A percentile compares a stretch with the other conserved stretches of the same genome.
Evolutionary conservation across 306 rosid genomes (phyloP).

Genomic region (Datisca glomerata): DNA sequence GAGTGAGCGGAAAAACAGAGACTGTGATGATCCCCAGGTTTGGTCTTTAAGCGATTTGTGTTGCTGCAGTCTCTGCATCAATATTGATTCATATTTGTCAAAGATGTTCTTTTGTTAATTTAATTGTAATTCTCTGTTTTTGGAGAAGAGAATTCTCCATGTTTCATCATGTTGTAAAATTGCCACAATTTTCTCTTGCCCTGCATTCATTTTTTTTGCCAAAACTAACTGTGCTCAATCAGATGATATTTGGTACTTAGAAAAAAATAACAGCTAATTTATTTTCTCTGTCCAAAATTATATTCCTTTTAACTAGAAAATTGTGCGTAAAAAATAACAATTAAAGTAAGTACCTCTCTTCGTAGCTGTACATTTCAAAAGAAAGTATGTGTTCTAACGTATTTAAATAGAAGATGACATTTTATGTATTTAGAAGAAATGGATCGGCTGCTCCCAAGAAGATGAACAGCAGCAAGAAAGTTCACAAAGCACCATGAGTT

Average conservation of each 20-base stretch:
- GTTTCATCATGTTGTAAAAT: conserved; percentile 46
- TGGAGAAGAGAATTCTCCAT: conserved; percentile 14
- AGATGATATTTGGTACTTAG: background rate
- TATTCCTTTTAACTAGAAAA: too few relatives aligned
- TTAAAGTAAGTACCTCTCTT: too few relatives aligned
- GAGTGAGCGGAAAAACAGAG: conserved; percentile 28
- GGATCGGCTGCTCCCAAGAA: too few relatives aligned
- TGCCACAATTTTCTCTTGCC: conserved; percentile 27
- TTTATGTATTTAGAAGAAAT: too few relatives aligned
- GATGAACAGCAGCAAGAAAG: too few relatives aligned
- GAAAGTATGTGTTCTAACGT: too few relatives aligned
- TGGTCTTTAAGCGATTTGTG: conserved; percentile 31
- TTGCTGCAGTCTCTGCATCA: conserved; percentile 39
- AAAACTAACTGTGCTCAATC: background rate
- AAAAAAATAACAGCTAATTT: too few relatives aligned
- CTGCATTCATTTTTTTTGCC: background rate
- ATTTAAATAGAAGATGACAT: too few relatives aligned
- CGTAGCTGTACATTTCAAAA: too few relatives aligned
- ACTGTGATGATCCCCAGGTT: conserved; percentile 44
- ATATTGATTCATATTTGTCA: conserved; percentile 23
- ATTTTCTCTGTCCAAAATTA: too few relatives aligned
- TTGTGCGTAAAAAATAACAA: too few relatives aligned
- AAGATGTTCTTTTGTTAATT: conserved; percentile 13
- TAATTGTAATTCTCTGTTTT: conserved; percentile 6
- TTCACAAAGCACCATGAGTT: too few relatives aligned